phyloP scores from a whole-genome alignment of 176 grass and related monocot genomes.

The Triticum turgidum region DNA sequence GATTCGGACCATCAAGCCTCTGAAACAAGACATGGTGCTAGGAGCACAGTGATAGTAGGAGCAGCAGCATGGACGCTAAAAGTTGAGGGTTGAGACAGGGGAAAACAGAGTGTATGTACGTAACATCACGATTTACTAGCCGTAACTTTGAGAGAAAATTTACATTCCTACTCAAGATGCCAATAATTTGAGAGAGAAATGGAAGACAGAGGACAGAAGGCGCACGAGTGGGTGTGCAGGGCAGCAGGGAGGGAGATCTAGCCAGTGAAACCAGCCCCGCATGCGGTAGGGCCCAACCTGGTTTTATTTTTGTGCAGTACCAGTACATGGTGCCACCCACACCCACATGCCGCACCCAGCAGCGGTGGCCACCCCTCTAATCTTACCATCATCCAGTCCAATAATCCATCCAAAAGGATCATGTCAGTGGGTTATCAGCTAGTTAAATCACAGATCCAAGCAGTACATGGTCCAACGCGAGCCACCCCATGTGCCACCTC shows the following conservation, averaged over 20 bases:
- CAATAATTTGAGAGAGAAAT: constrained; percentile 2
- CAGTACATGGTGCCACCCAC: constrained; percentile 16
- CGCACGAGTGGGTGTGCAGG: constrained; percentile 40
- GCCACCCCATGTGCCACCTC: constrained; percentile 18
- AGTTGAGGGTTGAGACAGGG: too few species aligned
- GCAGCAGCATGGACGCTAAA: too few species aligned
- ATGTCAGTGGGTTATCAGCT: background rate
- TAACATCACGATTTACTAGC: background rate
- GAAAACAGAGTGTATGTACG: too few species aligned
- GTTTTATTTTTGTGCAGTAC: constrained; percentile 23
- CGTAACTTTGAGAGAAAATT: background rate
- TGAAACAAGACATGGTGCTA: too few species aligned
- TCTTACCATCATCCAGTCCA: too few species aligned
- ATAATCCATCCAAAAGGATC: background rate
- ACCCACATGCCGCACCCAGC: constrained; percentile 37
- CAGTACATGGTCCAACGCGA: constrained; percentile 5
- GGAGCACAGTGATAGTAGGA: too few species aligned
- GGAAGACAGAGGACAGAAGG: background rate
- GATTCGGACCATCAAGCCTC: too few species aligned
- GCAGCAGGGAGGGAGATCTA: constrained; percentile 5
- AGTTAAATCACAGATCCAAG: constrained; percentile 40
- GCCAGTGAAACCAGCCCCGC: constrained; percentile 13
- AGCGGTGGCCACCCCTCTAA: too few species aligned
- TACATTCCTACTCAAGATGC: background rate
- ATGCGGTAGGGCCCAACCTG: background rate